Base-by-base conservation (phyloP, 768 basidiomycete species). In the Termitomyces sp. region DNA sequence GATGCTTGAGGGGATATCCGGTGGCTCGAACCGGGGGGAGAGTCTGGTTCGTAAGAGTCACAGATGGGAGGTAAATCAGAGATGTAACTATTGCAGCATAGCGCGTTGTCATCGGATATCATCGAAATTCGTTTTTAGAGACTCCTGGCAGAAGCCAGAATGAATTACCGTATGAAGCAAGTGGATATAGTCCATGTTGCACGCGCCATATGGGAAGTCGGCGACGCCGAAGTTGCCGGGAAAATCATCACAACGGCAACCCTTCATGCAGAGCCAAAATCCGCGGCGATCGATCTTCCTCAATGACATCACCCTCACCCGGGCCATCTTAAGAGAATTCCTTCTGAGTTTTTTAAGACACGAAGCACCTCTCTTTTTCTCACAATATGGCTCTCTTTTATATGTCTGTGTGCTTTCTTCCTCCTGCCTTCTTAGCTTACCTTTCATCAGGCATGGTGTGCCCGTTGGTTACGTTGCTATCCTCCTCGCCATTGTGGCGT, bases 401-500 rank as follows among this genome's bases (percentile, higher is more conserved):
- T 55, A 60, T 63, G 63, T 59, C 2, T 8, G 62, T 54, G 9
- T 26, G 17, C 23, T n/a, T 30, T 35, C 3, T 51, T 12, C 45
- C 3, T 14, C 11, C 21, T 3, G 3, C 40, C 10, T 23, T 7
- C 5, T 48, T 21, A 12, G 15, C 58, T 55, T 23, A 48, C 3
- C 21, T 31, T 38, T 53, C 23, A 26, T 30, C 52, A 84, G 84
- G 57, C 73, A 80, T 66, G 84, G 80, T 58, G 74, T 83, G 61
- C 85, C 84, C 62, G 80, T 87, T 53, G 84, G 85, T 54, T 75
- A 71, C 68, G 77, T 81, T 41, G 78, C 86, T 56, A 80, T 89
- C 67, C 77, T 82, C 73, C 71, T 88, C 50, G 86, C 86, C 62
- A 64, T 86, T 55, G 67, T 90, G 37, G 84, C 87, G 37, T 82